Percentiles rank a stretch among this genome's conserved stretches.
These are phyloP conservation scores for Brassica balearica DNA, from an alignment of 441 rosid genomes.

Conservation along the genomic window DNA sequence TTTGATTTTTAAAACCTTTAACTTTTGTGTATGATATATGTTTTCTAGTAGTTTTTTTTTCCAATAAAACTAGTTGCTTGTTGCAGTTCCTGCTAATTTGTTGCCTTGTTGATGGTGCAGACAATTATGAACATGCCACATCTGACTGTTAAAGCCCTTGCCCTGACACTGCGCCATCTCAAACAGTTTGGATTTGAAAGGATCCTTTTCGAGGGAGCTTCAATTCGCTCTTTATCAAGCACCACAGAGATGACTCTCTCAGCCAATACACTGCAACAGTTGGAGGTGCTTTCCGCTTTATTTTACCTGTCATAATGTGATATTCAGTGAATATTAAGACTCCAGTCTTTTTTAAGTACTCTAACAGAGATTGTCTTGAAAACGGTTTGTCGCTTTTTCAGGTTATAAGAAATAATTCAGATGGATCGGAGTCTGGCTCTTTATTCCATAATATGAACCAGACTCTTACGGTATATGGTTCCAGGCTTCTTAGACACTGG, in stretches of 20 bases:
- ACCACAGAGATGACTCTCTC: conserved; percentile 82
- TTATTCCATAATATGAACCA: conserved; percentile 76
- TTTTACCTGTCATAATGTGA: conserved; percentile 6
- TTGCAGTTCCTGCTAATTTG: conserved; percentile 5
- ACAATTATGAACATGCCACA: conserved; percentile 80
- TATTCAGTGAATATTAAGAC: conserved; percentile 16
- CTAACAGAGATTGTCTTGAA: conserved; percentile 26
- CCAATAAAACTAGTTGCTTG: not conserved
- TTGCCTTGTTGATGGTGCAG: conserved; percentile 48
- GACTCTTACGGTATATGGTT: conserved; percentile 85
- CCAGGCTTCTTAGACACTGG: conserved; percentile 92
- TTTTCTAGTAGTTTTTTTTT: not conserved
- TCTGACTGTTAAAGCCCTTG: conserved; percentile 86
- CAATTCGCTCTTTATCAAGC: conserved; percentile 77
- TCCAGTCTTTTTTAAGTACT: conserved; percentile 11
- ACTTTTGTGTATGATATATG: not conserved
- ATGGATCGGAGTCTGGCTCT: conserved; percentile 85
- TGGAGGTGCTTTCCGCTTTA: conserved; percentile 65
- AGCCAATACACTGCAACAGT: conserved; percentile 87
- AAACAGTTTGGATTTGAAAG: conserved; percentile 91
- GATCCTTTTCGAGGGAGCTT: conserved; percentile 71
- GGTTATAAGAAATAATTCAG: conserved; percentile 80
- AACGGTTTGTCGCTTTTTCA: conserved; percentile 42
- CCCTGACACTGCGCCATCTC: conserved; percentile 72
- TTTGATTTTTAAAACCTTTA: not conserved